Conservation (phyloP, 352 stramenopile species). For the Plasmopara muralis region DNA sequence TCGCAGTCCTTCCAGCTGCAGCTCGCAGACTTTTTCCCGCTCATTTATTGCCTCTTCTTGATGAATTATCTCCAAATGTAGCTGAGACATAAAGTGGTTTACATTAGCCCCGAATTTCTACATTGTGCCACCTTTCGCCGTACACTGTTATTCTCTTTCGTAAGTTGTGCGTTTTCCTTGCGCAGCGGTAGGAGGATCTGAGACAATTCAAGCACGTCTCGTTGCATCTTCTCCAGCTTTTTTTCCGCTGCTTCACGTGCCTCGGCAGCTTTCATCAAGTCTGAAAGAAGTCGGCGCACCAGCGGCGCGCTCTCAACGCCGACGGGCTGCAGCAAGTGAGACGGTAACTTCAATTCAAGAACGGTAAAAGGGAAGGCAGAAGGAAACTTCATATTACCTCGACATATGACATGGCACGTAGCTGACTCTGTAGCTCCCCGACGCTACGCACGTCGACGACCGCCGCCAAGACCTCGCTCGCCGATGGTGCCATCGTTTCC, state of each 20-base stretch:
- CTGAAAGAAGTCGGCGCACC: conserved; percentile 47
- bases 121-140: conserved; percentile 1
- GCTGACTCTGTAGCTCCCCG: conserved; percentile 46
- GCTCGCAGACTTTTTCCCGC: conserved; percentile 52
- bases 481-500: conserved; percentile 24
- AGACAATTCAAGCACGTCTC: conserved; percentile 54
- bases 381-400: conserved; percentile 22
- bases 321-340: conserved; percentile 28
- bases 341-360: neutral
- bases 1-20: conserved; percentile 58
- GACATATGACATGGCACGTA: conserved; percentile 51
- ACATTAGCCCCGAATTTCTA: neutral
- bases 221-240: conserved; percentile 45
- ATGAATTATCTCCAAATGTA: conserved; percentile 76
- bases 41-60: conserved; percentile 68
- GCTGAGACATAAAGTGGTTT: conserved; percentile 15
- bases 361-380: neutral
- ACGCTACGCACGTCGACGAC: conserved; percentile 41
- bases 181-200: conserved; percentile 65
- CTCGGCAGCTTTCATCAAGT: conserved; percentile 34
- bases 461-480: conserved; percentile 29
- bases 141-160: conserved; percentile 74
- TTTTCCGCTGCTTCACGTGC: conserved; percentile 29
- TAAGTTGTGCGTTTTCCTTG: conserved; percentile 71
- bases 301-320: conserved; percentile 53